Base-by-base conservation (phyloP, 176 grass and related monocot species). In the Aechmea fasciata region DNA sequence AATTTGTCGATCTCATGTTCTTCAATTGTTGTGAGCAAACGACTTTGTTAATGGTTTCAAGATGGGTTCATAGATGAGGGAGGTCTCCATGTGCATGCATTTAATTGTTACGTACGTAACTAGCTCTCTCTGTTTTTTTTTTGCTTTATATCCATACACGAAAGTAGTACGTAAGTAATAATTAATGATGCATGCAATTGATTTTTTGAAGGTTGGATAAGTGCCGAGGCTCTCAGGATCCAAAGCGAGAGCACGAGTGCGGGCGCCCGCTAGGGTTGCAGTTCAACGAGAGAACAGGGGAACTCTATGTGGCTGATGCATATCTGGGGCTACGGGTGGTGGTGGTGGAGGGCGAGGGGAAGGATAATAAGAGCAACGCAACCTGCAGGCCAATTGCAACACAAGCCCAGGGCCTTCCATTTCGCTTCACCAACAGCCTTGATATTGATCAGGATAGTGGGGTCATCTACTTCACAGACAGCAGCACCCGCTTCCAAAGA, bases 381-480 rank as follows among this genome's bases (percentile, higher is more conserved):
- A 83, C 88, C 8, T n/a, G n/a, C n/a, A 78, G 65, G 22, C 52
- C 73, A 13, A 19, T 96, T 54, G 48, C 78, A 1, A 75, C 67
- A 11, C 14, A 77, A 54, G 64, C 83, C 11, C 67, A 69, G 8
- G 75, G 20, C 0, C 48, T 65, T 51, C 47, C 73, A 1, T 78
- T 92, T 69, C 68, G 68, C 23, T 90, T 97, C 48, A 75, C 86
- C 33, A 92, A 97, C 7, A 54, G 86, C 5, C 13, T 97, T 4
- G 94, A 97, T 48, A 74, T 97, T 11, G 82, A 97, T 88, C 69
- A 81, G 0, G 50, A 71, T 19, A 90, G 62, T 0, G 91, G 87
- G 47, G 50, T 53, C 3, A 53, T 97, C 67, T 97, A 90, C 71
- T 92, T 97, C 77, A 90, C 92, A 63, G 85, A 91, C 64, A 83